Evolutionary conservation across 495 filamentous ascomycete species (phyloP), one percentile per base, ranked within the genome.

Genomic region (Tuber brumale): DNA sequence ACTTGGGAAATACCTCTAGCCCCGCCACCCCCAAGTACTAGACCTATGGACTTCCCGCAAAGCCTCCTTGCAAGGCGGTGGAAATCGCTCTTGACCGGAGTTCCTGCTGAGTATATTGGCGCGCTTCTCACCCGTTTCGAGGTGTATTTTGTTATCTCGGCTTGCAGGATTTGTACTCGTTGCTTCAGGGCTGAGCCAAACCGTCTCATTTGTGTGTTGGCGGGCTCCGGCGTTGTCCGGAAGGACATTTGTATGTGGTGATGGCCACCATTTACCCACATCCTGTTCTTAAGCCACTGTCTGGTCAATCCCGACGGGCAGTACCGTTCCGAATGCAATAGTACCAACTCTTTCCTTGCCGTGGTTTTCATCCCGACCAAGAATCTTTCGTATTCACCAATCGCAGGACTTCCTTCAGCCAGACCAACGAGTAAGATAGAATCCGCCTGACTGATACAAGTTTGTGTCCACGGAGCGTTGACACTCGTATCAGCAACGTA

Each of bases 241-340:
- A 94, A 96, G 1, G 92, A 87, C 95, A 99, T 97, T 82, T 99
- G 95, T 39, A 99, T 92, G 81, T 99, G 95, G 82, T 97, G 95
- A 83, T 99, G 96, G 57, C 95, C 93, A n/a, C 95, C 95, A 80
- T 97, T 99, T 80, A 99, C 93, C 95, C 95, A 99, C 74, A 97
- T 88, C 0, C 95, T 91, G 82, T 97, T 97, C 80, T 93, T 91
- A 35, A 99, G 87, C 95, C 95, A 99, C 70, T 89, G 88, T 51
- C 95, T 87, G 0, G 95, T 97, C 39, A 96, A 81, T 0, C 95
- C 95, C 35, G 93, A 89, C 2, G 88, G 87, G 75, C 92, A 97
- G 83, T 95, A 97, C 48, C 96, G 89, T 81, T 99, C 96, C 0
- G 93, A 87, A 84, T 99, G 95, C 5, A 99, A 85, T n/a, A 99